Base-by-base conservation (phyloP, 1,284 basidiomycete species). In the Leccinum holopus region DNA sequence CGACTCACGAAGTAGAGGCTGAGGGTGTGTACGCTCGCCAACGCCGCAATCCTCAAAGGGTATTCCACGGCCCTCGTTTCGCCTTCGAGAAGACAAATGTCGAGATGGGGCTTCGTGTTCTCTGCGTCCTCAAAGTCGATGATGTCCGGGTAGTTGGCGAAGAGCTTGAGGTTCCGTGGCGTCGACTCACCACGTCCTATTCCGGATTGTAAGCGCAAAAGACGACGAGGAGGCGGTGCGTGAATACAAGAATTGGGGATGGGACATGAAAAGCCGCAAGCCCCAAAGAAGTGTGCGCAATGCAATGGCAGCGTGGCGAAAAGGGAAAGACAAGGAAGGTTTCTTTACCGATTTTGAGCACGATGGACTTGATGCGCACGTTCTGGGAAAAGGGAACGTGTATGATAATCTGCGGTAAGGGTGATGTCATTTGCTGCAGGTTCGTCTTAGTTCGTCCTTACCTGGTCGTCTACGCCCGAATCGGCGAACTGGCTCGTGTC, bases 381-480 rank as follows among this genome's bases (percentile, higher is more conserved):
- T 87, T 88, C 72, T 92, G 83, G 0, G 81, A 83, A 78, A 94
- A 94, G 1, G 91, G 90, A 58, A 94, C 77, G 72, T 93, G 90
- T 58, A 94, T 80, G 66, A 94, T 87, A 63, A 93, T 78, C 89
- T 93, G 56, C 32, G 28, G 28, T 5, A 30, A 53, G 18, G 30
- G 47, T 63, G 60, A 70, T 61, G 56, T 57, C 58, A 60, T 35
- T 11, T 49, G 18, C 25, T 44, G 16, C 10, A 21, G 47, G 61
- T 14, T 55, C 59, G 14, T 53, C 54, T 55, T 49, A 30, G 60
- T 47, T 63, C 60, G 55, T 59, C 54, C 81, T 58, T 63, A 90
- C 88, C 82, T 93, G 89, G 71, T 93, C 91, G 69, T 92, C 91
- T 4, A 92, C 90, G 28, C 84, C 85, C 0, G 88, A 91, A 52